Conservation (phyloP, 2,329 filamentous ascomycete species). For the Leptographium flavum region DNA sequence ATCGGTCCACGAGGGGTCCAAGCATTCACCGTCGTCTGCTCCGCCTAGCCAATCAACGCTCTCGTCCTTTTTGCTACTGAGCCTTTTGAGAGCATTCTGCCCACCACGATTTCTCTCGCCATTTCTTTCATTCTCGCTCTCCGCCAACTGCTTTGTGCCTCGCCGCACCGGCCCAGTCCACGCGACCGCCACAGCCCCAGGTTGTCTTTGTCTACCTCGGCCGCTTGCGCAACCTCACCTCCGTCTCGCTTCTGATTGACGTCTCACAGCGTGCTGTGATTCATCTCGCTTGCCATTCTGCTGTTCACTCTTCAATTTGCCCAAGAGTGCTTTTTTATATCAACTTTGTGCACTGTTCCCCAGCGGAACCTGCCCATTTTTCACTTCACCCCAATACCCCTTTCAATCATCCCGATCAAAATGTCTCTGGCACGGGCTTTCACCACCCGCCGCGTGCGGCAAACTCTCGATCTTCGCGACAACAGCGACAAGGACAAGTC, state of each 20-base stretch:
- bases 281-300: too few species aligned
- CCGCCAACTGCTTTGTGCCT: too few species aligned
- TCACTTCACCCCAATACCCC: too few species aligned
- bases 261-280: too few species aligned
- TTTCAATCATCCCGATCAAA: neutral
- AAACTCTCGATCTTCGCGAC: conserved; percentile 25
- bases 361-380: neutral
- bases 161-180: neutral
- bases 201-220: neutral
- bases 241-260: neutral
- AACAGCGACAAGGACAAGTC: conserved; percentile 21
- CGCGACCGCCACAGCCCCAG: neutral
- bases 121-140: neutral
- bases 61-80: too few species aligned
- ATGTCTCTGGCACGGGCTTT: conserved; percentile 51
- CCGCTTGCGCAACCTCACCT: neutral
- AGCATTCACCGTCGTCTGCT: neutral
- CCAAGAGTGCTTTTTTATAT: too few species aligned
- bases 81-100: too few species aligned
- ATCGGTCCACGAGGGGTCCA: conserved; percentile 9
- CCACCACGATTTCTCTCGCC: neutral
- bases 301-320: too few species aligned
- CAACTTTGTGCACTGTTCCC: neutral
- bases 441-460: conserved; percentile 52
- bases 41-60: conserved; percentile 6